phyloP scores from a whole-genome alignment of 371 early-diverging fungal species.

The Mucor velutinosus region DNA sequence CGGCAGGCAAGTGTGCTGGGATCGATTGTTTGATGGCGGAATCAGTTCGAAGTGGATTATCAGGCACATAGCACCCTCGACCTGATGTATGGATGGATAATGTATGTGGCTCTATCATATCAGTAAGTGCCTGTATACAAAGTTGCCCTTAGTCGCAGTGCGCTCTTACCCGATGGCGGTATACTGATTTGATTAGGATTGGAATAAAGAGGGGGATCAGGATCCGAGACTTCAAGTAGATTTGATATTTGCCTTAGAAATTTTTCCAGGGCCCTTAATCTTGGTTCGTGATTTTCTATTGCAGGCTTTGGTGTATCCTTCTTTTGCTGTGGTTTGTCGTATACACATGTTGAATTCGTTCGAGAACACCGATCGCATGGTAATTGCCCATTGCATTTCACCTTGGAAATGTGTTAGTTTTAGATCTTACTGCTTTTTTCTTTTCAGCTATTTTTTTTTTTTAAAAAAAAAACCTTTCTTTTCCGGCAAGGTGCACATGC shows the following conservation, averaged over 20 bases:
- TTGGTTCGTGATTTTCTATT: conserved; percentile 20
- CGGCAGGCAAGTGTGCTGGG: background rate
- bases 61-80: conserved; percentile 29
- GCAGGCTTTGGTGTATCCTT: conserved; percentile 12
- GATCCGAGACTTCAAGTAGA: conserved; percentile 10
- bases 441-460: too few species aligned
- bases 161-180: background rate
- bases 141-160: background rate
- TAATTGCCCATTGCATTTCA: conserved; percentile 24
- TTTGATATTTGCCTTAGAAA: conserved; percentile 17
- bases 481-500: conserved; percentile 31
- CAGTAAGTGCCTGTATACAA: background rate
- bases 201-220: conserved; percentile 10
- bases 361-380: conserved; percentile 29
- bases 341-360: conserved; percentile 16
- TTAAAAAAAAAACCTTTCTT: conserved; percentile 16
- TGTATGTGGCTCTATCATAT: background rate
- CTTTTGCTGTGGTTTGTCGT: conserved; percentile 24
- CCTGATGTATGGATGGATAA: conserved; percentile 26
- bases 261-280: conserved; percentile 13
- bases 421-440: background rate
- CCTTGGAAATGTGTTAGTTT: conserved; percentile 6
- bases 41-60: conserved; percentile 23
- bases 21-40: conserved; percentile 1
- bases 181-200: background rate